A percentile compares a stretch with the other conserved stretches of the same genome.
Conservation (phyloP, 2,329 filamentous ascomycete species). For the Macrophomina tecta region DNA sequence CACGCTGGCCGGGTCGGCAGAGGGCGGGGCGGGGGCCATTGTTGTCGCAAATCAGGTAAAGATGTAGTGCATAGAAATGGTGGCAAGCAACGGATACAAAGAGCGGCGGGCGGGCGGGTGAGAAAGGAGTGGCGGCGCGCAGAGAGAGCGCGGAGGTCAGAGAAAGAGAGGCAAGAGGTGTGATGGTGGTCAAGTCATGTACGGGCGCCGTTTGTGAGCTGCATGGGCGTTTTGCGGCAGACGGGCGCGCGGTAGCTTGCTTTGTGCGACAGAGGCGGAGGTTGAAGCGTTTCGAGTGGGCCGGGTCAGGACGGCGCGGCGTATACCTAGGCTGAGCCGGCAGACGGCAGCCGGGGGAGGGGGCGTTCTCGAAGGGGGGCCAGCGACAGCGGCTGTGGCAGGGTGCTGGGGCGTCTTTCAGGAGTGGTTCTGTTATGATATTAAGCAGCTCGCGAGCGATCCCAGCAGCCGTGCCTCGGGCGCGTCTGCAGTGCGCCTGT, state of each 20-base stretch:
- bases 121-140: conserved; percentile 27
- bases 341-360: conserved; percentile 11
- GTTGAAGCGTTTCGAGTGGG: conserved; percentile 24
- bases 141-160: conserved; percentile 6
- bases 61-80: conserved; percentile 27
- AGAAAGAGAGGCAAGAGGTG: conserved; percentile 4
- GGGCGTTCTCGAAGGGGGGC: conserved; percentile 14
- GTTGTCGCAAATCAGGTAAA: conserved; percentile 7
- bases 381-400: conserved; percentile 9
- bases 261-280: conserved; percentile 27
- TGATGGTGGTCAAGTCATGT: conserved; percentile 22
- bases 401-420: conserved; percentile 18
- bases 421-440: conserved; percentile 26
- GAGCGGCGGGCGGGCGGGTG: not conserved
- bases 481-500: conserved; percentile 18
- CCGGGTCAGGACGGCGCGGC: conserved; percentile 19
- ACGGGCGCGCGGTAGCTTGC: conserved; percentile 25
- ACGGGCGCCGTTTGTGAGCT: conserved; percentile 25
- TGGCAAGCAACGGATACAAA: conserved; percentile 6
- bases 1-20: conserved; percentile 52
- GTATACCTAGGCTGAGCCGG: conserved; percentile 7
- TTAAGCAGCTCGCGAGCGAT: conserved; percentile 23
- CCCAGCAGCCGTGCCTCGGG: conserved; percentile 18
- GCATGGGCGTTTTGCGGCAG: conserved; percentile 28
- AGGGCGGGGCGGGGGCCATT: conserved; percentile 48